Evolutionary conservation across 768 basidiomycete genomes (phyloP).

Genomic region (Pulveroboletus sp.): DNA sequence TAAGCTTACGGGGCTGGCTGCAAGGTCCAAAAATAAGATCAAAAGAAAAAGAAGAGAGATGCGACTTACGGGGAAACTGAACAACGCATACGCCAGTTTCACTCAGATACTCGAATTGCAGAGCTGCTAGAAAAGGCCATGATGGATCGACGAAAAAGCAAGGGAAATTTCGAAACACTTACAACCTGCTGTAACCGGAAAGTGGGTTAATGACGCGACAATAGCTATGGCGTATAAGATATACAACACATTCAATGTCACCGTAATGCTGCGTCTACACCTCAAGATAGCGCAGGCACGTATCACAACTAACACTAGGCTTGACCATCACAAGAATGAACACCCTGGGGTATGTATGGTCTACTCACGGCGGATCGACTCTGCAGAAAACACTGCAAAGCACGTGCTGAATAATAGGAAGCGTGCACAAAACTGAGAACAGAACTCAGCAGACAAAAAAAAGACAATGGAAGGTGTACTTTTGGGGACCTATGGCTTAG

Average conservation of each 20-base stretch:
- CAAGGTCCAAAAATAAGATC: too few species aligned
- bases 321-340: neutral
- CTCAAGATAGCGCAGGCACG: neutral
- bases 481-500: neutral
- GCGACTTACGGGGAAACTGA: neutral
- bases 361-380: conserved; percentile 2
- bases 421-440: neutral
- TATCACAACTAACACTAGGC: neutral
- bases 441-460: neutral
- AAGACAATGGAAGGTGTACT: too few species aligned
- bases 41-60: neutral
- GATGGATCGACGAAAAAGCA: too few species aligned
- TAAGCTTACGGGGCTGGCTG: too few species aligned
- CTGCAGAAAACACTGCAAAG: neutral
- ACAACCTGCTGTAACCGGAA: too few species aligned
- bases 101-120: neutral
- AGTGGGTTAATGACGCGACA: too few species aligned
- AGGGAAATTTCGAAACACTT: too few species aligned
- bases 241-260: neutral
- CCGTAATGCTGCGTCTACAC: neutral
- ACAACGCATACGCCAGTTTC: neutral
- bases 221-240: neutral
- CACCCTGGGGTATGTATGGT: too few species aligned
- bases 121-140: neutral
- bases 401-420: neutral